Evolutionary conservation across 768 basidiomycete genomes (phyloP), one percentile per base, ranked within the genome.

Genomic region (Mycena capillaripes): DNA sequence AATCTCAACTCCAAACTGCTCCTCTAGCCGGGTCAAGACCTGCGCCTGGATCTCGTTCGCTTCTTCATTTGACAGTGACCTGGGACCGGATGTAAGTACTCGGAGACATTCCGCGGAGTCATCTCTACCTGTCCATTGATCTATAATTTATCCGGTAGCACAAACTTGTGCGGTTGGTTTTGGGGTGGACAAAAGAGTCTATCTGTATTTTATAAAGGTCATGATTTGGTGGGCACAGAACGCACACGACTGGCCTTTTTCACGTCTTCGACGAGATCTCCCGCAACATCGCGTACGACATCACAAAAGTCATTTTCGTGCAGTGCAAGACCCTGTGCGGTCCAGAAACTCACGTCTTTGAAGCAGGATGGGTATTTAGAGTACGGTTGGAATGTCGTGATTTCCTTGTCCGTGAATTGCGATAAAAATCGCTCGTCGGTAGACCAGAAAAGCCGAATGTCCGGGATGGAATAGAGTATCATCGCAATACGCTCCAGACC

Each of bases 261-360:
- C 14, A 99, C 97, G 73, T 94, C 93, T 81, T 99, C 97, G 0
- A 93, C 96, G 71, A 97, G 76, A 79, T 99, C 97, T 5, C 97
- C 97, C 5, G 95, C 96, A 8, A 94, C 89, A 75, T 98, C 97
- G 62, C 98, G 87, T 17, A 99, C 95, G 48, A 97, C 86, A 78
- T 99, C 98, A 79, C 95, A 99, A 78, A 98, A 95, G 81, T 99
- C 98, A 78, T 99, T 98, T 75, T 98, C 97, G 79, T 98, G 97
- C 76, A 97, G 85, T 7, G 73, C 56, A 40, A 66, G 73, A n/a
- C 83, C 81, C 56, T 87, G 84, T 0, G 92, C 89, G 27, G 92
- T 78, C 98, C 98, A 99, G 84, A 99, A 98, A 80, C 95, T 96
- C 78, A 98, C 86, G 77, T 99, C 98, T 83, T 97, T 97, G 88